Base-by-base conservation (phyloP, 2,329 filamentous ascomycete species). In the Cladosporium sp. region DNA sequence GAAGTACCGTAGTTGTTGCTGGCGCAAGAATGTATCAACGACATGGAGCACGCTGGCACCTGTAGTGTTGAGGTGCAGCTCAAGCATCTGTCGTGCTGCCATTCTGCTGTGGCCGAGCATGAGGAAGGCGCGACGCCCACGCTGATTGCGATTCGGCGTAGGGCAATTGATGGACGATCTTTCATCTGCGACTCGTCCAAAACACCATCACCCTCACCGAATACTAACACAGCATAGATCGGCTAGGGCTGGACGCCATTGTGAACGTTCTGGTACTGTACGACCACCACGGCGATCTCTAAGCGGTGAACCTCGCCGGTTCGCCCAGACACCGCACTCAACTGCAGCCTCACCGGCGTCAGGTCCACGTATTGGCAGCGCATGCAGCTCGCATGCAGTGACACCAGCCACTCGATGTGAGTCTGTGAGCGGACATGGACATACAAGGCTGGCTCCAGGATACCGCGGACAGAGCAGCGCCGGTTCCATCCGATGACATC, bases 401-500 rank as follows among this genome's bases (percentile, higher is more conserved):
- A 10, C 25, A 53, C 36, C 37, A 15, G 10, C 49, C 28, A 32
- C 22, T 50, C 25, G 48, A 48, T n/a, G 48, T 19, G 32, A 36
- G 48, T 39, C 20, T 19, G 35, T 37, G 17, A 35, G 17, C 34
- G 24, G 57, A 42, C 52, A 78, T 78, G 76, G 74, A 79, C 61
- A 75, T 79, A 61, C 66, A 65, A 48, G 70, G 67, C 62, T 79
- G 77, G 77, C 70, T 79, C 47, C 69, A 74, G 52, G 68, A 73
- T 56, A 77, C 72, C 7, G 71, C 68, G 56, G 68, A 71, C 49
- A 67, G 71, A 58, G 66, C 68, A 56, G 64, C 66, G 56, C 65
- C 68, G 50, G 56, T 61, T 50, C 44, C 36, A n/a, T 44, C 40
- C 20, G 52, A 47, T 10, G 52, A 44, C n/a, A 20, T 37, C 32